A percentile compares a stretch with the other conserved stretches of the same genome.
Evolutionary conservation across 208 protist species (phyloP).

Genomic region (Acanthamoeba royreba): DNA sequence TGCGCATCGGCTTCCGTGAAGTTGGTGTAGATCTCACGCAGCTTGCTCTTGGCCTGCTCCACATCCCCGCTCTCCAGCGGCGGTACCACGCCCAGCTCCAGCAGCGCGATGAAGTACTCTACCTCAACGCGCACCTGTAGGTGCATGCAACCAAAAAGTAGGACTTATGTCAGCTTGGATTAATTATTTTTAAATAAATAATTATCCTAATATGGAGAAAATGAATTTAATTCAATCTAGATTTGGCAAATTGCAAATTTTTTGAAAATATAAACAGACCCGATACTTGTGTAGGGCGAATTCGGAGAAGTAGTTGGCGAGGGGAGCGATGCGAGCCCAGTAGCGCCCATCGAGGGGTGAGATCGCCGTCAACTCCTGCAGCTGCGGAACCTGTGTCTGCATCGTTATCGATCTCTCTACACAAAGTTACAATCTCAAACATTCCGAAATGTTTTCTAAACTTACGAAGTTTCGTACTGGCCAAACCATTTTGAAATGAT

Average conservation of each 20-base stretch:
- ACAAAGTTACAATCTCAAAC: too few species aligned
- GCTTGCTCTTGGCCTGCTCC: slow-evolving; percentile 65
- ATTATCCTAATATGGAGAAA: too few species aligned
- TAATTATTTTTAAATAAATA: not conserved
- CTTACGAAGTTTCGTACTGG: too few species aligned
- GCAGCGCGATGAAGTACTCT: slow-evolving; percentile 85
- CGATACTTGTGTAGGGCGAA: slow-evolving; percentile 73
- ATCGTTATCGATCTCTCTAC: too few species aligned
- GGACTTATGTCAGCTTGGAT: not conserved
- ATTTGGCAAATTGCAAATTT: too few species aligned
- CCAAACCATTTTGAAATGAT: too few species aligned
- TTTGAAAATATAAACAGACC: not conserved
- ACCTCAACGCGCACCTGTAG: slow-evolving; percentile 87
- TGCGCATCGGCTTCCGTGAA: slow-evolving; percentile 84
- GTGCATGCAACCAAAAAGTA: not conserved
- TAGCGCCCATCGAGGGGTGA: slow-evolving; percentile 93
- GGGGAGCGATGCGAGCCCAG: slow-evolving; percentile 72
- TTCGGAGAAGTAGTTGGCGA: slow-evolving; percentile 90
- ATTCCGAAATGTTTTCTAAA: too few species aligned
- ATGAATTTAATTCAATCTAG: too few species aligned
- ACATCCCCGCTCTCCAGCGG: not conserved
- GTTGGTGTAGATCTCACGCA: slow-evolving; percentile 72
- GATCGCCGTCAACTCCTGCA: slow-evolving; percentile 74
- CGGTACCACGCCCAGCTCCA: not conserved
- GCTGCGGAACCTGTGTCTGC: too few species aligned